Conservation (phyloP, 2,329 filamentous ascomycete species). For the Aspergillus ochraceus region DNA sequence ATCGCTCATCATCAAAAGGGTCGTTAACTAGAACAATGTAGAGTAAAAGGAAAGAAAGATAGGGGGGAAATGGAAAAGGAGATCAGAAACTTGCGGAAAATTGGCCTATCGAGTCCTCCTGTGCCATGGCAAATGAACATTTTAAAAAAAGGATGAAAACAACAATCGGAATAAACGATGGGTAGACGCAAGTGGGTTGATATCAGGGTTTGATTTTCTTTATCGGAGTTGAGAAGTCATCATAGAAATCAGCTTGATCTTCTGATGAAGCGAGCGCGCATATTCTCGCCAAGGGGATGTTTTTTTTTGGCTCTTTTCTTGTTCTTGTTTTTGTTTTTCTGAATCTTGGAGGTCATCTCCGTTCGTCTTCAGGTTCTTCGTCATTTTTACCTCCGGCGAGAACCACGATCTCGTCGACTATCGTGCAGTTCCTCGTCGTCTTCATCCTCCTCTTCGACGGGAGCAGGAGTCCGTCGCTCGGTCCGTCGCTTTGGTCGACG, state of each 20-base stretch:
- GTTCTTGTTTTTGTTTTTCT: neutral
- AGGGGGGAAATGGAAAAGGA: neutral
- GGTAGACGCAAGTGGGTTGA: neutral
- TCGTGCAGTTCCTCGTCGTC: conserved; percentile 29
- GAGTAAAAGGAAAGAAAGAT: neutral
- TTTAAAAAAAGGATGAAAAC: neutral
- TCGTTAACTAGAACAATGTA: neutral
- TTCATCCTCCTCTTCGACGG: conserved; percentile 51
- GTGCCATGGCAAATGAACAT: neutral
- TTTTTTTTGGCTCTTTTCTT: neutral
- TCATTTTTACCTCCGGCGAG: conserved; percentile 1
- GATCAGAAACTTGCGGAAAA: neutral
- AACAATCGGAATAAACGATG: neutral
- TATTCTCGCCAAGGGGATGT: neutral
- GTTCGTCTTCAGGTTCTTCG: neutral
- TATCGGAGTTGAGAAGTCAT: neutral
- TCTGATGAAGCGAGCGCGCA: neutral
- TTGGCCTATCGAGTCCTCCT: neutral
- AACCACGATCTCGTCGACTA: conserved; percentile 19
- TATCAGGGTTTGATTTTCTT: neutral
- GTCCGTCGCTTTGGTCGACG: conserved; percentile 48
- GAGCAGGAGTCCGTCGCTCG: conserved; percentile 50
- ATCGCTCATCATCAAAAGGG: neutral
- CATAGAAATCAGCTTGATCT: neutral
- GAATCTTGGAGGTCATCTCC: neutral